Conservation (phyloP, 2,329 filamentous ascomycete genomes). For the Amphichorda felina region DNA sequence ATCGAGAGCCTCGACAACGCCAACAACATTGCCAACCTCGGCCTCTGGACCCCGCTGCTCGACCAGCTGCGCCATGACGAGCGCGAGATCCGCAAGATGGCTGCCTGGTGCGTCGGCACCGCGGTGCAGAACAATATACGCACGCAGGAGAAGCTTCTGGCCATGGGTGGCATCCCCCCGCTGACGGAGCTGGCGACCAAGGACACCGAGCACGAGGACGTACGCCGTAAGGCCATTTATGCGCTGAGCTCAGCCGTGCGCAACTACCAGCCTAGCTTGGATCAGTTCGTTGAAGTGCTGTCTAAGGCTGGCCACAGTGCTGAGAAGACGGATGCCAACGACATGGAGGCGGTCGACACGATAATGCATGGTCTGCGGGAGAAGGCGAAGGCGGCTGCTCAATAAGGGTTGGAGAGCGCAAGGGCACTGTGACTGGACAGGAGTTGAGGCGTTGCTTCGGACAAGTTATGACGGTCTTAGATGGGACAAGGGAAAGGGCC, state of each 20-base stretch:
- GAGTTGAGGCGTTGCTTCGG: no score
- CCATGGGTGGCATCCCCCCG: constrained; percentile 54
- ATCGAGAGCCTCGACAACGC: constrained; percentile 93
- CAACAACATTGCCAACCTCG: constrained; percentile 74
- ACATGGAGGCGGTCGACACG: constrained; percentile 79
- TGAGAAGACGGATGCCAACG: constrained; percentile 59
- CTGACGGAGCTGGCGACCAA: constrained; percentile 55
- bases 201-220: constrained; percentile 46
- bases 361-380: constrained; percentile 59
- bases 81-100: constrained; percentile 65
- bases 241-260: constrained; percentile 76
- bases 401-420: no score
- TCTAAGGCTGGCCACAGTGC: constrained; percentile 41
- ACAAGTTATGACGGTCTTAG: no score
- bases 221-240: constrained; percentile 79
- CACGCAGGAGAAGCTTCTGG: constrained; percentile 60
- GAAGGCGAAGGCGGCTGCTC: constrained; percentile 24
- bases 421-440: no score
- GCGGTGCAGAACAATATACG: constrained; percentile 93
- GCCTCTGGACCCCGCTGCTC: constrained; percentile 74
- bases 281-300: constrained; percentile 52
- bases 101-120: constrained; percentile 89
- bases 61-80: constrained; percentile 56
- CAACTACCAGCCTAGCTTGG: constrained; percentile 81
- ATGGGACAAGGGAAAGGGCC: no score